A percentile compares a stretch with the other conserved stretches of the same genome.
phyloP scores from a whole-genome alignment of 805 yeast species.

The Kockiozyma suomiensis region DNA sequence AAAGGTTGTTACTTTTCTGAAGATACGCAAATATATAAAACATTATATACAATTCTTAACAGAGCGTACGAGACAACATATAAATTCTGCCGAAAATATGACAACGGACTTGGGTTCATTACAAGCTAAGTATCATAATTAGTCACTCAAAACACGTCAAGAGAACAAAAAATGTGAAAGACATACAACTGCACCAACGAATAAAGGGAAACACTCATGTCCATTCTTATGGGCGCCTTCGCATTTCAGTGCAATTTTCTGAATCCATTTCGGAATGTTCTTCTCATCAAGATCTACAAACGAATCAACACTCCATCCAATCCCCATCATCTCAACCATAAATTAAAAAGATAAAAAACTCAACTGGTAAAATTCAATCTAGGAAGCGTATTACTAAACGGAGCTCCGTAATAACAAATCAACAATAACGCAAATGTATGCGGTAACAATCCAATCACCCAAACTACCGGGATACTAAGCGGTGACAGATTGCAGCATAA shows the following conservation, averaged over 20 bases:
- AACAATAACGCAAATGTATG: conserved; percentile 25
- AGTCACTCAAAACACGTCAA: not conserved
- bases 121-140: conserved; percentile 1
- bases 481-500: conserved; percentile 24
- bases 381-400: conserved; percentile 20
- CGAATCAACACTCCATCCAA: not conserved
- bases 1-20: conserved; percentile 25
- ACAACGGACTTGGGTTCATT: conserved; percentile 17
- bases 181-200: conserved; percentile 27
- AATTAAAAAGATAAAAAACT: not conserved
- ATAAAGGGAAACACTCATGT: conserved; percentile 26
- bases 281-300: conserved; percentile 12
- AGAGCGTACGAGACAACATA: conserved; percentile 21
- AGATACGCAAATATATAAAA: conserved; percentile 14
- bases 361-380: conserved; percentile 14
- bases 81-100: conserved; percentile 19
- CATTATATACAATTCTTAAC: conserved; percentile 15
- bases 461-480: conserved; percentile 18
- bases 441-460: conserved; percentile 23
- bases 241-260: conserved; percentile 14
- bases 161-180: not conserved
- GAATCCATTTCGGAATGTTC: conserved; percentile 10
- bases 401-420: conserved; percentile 16
- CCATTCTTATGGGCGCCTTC: conserved; percentile 26
- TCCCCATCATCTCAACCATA: not conserved